Evolutionary conservation across 164 flowering plant species (phyloP).

Genomic region (Liriodendron chinense): DNA sequence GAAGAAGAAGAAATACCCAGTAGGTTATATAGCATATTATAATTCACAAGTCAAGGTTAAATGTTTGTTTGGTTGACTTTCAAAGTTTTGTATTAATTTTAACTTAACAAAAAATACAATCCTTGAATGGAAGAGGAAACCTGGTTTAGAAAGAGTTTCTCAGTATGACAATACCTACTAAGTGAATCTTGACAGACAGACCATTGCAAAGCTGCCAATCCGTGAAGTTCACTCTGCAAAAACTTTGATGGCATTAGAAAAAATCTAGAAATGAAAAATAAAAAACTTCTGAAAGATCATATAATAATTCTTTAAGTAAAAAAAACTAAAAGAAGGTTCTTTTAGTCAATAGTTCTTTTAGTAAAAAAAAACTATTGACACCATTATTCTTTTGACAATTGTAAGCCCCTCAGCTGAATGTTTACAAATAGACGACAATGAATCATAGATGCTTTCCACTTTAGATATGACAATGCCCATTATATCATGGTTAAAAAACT

Average conservation of each 20-base stretch:
- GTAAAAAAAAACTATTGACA: background rate
- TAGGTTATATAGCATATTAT: background rate
- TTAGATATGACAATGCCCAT: background rate
- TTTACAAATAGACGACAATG: background rate
- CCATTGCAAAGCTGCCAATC: constrained; percentile 95
- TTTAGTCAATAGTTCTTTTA: too few relatives aligned
- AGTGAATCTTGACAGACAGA: constrained; percentile 94
- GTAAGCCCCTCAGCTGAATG: background rate
- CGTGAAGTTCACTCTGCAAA: constrained; percentile 89
- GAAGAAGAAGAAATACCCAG: background rate
- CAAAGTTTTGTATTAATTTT: background rate
- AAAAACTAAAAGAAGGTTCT: too few relatives aligned
- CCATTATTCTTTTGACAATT: background rate
- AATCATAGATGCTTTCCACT: background rate
- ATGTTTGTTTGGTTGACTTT: background rate
- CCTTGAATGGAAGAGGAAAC: background rate
- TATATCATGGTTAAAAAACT: background rate
- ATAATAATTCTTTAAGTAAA: too few relatives aligned
- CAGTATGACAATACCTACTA: constrained; percentile 39
- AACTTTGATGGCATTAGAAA: background rate
- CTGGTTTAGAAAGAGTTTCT: too few relatives aligned
- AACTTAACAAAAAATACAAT: background rate
- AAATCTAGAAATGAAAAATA: background rate
- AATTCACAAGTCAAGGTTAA: background rate
- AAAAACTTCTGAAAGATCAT: background rate